phyloP scores from a whole-genome alignment of 2,329 filamentous ascomycete species.

The Cordyceps cateniannulata region DNA sequence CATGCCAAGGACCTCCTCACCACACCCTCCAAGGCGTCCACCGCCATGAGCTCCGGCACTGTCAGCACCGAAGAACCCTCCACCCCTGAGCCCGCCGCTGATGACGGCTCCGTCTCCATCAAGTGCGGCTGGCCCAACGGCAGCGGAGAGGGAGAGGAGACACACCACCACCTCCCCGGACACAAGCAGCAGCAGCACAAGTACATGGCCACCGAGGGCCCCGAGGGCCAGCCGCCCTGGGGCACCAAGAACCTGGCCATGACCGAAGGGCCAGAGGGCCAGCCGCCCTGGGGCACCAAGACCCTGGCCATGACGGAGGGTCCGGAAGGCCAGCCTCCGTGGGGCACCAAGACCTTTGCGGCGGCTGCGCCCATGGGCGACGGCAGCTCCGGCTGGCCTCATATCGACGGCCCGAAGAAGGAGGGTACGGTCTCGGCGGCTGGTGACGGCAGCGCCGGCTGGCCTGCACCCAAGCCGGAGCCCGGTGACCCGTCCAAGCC shows the following conservation, averaged over 20 bases:
- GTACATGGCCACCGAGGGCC: too few relatives aligned
- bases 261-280: neutral
- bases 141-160: too few relatives aligned
- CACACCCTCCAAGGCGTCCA: neutral
- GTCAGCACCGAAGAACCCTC: conserved; percentile 1
- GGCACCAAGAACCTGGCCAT: neutral
- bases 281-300: neutral
- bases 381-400: neutral
- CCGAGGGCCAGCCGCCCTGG: neutral
- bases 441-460: neutral
- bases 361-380: neutral
- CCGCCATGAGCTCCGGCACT: conserved; percentile 2
- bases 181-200: too few relatives aligned
- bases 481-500: too few relatives aligned
- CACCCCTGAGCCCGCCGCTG: neutral
- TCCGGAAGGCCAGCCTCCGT: neutral
- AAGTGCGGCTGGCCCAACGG: neutral
- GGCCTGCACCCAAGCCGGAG: too few relatives aligned
- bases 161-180: too few relatives aligned
- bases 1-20: neutral
- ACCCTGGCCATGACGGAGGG: neutral
- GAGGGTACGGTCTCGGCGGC: neutral
- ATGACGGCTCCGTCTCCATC: neutral
- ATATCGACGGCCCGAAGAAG: neutral
- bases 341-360: neutral